Evolutionary conservation across 108 stramenopile species (phyloP).

Genomic region (Pseudonitzschia pungens): DNA sequence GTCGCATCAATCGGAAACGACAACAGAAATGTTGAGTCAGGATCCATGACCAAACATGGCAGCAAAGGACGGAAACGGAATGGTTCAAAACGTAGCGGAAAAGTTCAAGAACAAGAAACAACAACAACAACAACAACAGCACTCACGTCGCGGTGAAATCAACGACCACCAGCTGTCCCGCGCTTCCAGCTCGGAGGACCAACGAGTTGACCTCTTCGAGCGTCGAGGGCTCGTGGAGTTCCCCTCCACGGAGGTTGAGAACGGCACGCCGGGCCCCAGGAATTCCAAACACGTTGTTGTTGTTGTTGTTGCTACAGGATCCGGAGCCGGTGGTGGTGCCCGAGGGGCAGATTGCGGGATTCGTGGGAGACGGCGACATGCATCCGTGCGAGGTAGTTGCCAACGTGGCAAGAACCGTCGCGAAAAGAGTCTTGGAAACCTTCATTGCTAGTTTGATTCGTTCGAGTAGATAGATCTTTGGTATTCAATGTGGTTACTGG

Average conservation of each 20-base stretch:
- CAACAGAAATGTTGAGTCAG: too few relatives aligned
- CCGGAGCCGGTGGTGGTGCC: too few relatives aligned
- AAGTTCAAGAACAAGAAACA: not conserved
- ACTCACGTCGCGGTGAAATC: conserved; percentile 83
- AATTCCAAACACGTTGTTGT: not conserved
- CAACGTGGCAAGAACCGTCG: too few relatives aligned
- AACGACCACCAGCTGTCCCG: conserved; percentile 72
- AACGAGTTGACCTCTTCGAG: conserved; percentile 62
- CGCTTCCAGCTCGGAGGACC: conserved; percentile 59
- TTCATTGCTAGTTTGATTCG: too few relatives aligned
- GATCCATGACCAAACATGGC: too few relatives aligned
- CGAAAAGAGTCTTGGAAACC: too few relatives aligned
- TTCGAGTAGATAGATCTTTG: too few relatives aligned
- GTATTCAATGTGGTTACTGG: too few relatives aligned
- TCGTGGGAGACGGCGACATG: conserved; percentile 2
- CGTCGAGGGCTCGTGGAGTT: conserved; percentile 59
- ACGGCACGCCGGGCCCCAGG: not conserved
- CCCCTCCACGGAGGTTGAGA: conserved; percentile 65
- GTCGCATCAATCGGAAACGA: too few relatives aligned
- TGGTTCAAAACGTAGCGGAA: too few relatives aligned
- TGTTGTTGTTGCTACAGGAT: not conserved
- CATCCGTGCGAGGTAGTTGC: not conserved
- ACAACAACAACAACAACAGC: not conserved
- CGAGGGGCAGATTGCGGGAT: not conserved
- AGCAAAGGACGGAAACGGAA: too few relatives aligned